Percentiles rank a stretch among this genome's conserved stretches.
Conservation (phyloP, 2,329 filamentous ascomycete genomes). For the Cercospora janseana region DNA sequence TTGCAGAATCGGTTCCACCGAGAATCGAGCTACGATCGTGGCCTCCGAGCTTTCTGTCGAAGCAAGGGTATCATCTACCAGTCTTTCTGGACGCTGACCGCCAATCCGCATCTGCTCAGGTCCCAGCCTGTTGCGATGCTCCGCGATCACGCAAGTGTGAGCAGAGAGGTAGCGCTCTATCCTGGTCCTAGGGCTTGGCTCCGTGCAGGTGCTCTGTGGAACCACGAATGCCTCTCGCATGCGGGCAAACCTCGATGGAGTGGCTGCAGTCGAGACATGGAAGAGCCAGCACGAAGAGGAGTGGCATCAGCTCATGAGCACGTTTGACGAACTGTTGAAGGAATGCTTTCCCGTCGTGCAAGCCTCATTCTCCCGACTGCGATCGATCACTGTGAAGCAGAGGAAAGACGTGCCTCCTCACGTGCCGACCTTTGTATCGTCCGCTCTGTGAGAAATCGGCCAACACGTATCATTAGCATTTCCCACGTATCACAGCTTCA, state of each 20-base stretch:
- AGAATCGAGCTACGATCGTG: slow-evolving; percentile 58
- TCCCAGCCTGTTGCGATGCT: slow-evolving; percentile 52
- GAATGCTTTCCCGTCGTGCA: too few species aligned
- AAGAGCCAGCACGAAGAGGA: slow-evolving; percentile 1
- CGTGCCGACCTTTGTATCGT: too few species aligned
- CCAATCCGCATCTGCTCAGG: slow-evolving; percentile 53
- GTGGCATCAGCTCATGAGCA: slow-evolving; percentile 8
- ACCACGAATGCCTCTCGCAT: slow-evolving; percentile 55
- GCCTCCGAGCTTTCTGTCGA: slow-evolving; percentile 57
- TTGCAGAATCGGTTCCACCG: slow-evolving; percentile 75
- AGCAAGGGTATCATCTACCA: slow-evolving; percentile 56
- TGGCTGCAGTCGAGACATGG: slow-evolving; percentile 32
- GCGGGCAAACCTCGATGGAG: slow-evolving; percentile 51
- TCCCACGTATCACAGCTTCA: too few species aligned
- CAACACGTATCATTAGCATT: too few species aligned
- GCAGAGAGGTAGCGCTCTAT: slow-evolving; percentile 54
- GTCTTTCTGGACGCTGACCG: slow-evolving; percentile 62
- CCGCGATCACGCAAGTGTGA: slow-evolving; percentile 45
- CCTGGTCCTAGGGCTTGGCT: slow-evolving; percentile 54
- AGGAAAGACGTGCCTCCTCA: too few species aligned
- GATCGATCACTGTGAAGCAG: too few species aligned
- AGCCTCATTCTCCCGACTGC: too few species aligned
- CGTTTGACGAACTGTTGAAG: too few species aligned
- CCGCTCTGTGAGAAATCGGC: too few species aligned
- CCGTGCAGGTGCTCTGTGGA: slow-evolving; percentile 55